phyloP scores from a whole-genome alignment of 331 rosid genomes.

The Spiraea crenata region DNA sequence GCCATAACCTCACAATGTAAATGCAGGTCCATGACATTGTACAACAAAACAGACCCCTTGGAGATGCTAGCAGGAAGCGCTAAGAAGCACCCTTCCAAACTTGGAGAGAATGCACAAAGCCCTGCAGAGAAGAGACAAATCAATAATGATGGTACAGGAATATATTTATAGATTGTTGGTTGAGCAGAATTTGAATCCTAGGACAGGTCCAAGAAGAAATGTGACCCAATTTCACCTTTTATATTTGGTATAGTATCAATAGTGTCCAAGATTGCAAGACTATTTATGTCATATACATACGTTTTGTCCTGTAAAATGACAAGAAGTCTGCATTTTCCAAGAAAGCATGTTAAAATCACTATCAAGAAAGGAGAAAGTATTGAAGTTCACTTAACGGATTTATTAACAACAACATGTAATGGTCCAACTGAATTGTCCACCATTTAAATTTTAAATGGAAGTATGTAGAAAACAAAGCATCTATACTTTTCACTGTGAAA shows the following conservation, averaged over 20 bases:
- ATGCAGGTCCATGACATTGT: slow-evolving; percentile 78
- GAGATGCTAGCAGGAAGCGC: slow-evolving; percentile 90
- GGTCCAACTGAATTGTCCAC: not conserved
- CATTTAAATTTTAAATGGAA: not conserved
- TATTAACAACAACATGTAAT: not conserved
- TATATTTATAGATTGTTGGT: not conserved
- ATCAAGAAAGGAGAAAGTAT: slow-evolving; percentile 23
- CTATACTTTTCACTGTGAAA: not conserved
- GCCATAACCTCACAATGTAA: slow-evolving; percentile 88
- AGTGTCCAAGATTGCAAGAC: slow-evolving; percentile 75
- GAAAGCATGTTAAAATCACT: slow-evolving; percentile 17
- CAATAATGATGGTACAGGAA: not conserved
- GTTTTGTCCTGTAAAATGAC: slow-evolving; percentile 88
- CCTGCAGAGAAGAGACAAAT: slow-evolving; percentile 43
- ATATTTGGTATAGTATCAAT: slow-evolving; percentile 72
- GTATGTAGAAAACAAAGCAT: not conserved
- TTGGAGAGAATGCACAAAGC: slow-evolving; percentile 82
- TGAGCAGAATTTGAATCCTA: slow-evolving; percentile 12
- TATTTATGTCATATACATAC: slow-evolving; percentile 74
- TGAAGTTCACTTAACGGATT: slow-evolving; percentile 6
- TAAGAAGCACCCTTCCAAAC: slow-evolving; percentile 77
- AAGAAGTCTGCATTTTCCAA: slow-evolving; percentile 65
- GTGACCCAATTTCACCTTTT: slow-evolving; percentile 64
- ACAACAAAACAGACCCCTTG: slow-evolving; percentile 80
- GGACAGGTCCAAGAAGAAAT: slow-evolving; percentile 8